Percentiles rank a stretch among this genome's conserved stretches.
Conservation (phyloP, 2,329 filamentous ascomycete genomes). For the Hymenoscyphus fructigenus region DNA sequence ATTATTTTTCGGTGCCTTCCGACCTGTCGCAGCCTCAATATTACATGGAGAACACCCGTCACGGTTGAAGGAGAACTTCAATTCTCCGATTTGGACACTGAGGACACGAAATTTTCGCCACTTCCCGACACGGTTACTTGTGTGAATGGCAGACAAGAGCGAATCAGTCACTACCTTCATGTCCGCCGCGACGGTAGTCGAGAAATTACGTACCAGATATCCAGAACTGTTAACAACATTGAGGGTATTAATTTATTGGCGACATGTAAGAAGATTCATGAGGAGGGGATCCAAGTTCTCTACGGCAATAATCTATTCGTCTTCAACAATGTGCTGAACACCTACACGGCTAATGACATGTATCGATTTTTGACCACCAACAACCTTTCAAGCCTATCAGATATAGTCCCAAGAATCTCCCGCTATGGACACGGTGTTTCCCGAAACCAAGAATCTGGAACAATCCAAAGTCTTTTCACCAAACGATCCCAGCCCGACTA, state of each 20-base stretch:
- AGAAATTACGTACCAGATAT: not conserved
- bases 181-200: not conserved
- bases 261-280: not conserved
- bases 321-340: not conserved
- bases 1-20: not conserved
- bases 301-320: not conserved
- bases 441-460: not conserved
- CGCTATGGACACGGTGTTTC: not conserved
- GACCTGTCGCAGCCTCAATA: not conserved
- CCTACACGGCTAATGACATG: not conserved
- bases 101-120: too few relatives aligned
- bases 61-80: not conserved
- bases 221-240: not conserved
- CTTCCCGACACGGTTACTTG: not conserved
- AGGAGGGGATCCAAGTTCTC: not conserved
- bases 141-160: not conserved
- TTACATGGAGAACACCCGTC: not conserved
- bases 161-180: not conserved
- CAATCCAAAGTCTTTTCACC: not conserved
- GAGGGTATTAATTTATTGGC: not conserved
- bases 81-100: not conserved
- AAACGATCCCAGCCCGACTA: not conserved
- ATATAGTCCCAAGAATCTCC: not conserved
- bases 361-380: not conserved
- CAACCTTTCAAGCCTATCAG: not conserved